Base-by-base conservation (phyloP, 257 asterid species). In the Solanum corneliomulleri region DNA sequence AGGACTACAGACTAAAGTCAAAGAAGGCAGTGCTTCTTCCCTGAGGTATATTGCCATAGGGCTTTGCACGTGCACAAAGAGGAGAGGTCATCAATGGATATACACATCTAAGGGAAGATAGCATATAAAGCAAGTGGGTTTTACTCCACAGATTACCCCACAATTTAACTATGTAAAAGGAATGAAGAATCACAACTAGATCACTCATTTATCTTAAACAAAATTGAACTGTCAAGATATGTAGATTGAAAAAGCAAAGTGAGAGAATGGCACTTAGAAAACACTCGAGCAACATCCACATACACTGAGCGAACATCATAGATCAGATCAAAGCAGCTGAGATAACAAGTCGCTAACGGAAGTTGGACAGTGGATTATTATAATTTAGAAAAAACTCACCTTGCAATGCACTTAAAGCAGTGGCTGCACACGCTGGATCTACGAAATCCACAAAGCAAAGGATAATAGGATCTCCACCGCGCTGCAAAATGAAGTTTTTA, bases 351-450 rank as follows among this genome's bases (percentile, higher is more conserved):
- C 27, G 21, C 44, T 49, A 31, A 81, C 3, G 2, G 29, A 81
- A 49, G 69, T 81, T 49, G 45, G 45, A 31, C 29, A 6, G 64
- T 4, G 18, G 44, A 47, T 81, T 81, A 81, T 49, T 31, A 81
- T 29, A 12, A 81, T 1, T 49, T 81, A 29, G 29, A 49, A 49
- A 70, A 87, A 7, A 25, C 44, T 89, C 86, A 93, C 94, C 94
- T 91, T 92, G 95, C 88, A 93, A 81, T 56, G 93, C 92, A 84
- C 92, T 93, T 87, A 93, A 83, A 86, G 95, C 93, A 84, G 95
- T 92, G 35, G 95, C 93, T 70, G 95, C 95, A 90, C 94, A 93
- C 5, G 94, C 94, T n/a, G 94, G 87, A 64, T 90, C 91, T 2
- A 71, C 84, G 23, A 93, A 93, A 91, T 93, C 95, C 84, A 93